phyloP scores from a whole-genome alignment of 768 basidiomycete genomes.

The Boletus coccyginus region DNA sequence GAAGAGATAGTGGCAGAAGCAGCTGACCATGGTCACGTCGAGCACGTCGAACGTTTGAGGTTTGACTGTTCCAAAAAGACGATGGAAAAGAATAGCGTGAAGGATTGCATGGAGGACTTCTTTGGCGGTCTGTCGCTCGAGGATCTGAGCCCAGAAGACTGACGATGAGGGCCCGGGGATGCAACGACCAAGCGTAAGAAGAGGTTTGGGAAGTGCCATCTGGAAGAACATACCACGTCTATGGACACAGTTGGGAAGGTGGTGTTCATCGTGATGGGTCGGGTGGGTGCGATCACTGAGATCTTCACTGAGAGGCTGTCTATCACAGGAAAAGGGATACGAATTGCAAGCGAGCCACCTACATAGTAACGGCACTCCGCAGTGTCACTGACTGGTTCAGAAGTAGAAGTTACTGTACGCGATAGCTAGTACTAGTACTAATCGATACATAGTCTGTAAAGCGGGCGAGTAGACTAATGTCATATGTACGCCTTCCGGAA shows the following conservation, averaged over 20 bases:
- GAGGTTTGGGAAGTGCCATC: background rate
- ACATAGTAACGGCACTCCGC: too few species aligned
- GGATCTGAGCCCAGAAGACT: constrained; percentile 42
- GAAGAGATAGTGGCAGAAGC: background rate
- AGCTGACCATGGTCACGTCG: constrained; percentile 80
- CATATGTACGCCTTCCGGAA: background rate
- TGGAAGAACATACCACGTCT: constrained; percentile 24
- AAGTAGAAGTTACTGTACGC: too few species aligned
- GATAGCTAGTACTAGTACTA: too few species aligned
- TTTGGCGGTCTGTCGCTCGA: constrained; percentile 69
- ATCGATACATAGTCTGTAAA: too few species aligned
- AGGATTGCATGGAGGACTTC: constrained; percentile 74
- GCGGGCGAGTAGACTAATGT: too few species aligned
- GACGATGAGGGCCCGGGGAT: too few species aligned
- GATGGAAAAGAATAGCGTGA: constrained; percentile 82
- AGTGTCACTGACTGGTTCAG: too few species aligned
- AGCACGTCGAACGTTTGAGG: constrained; percentile 76
- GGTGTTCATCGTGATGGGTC: constrained; percentile 21
- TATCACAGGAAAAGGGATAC: too few species aligned
- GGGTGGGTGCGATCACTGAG: background rate
- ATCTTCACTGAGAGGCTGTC: too few species aligned
- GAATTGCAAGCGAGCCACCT: too few species aligned
- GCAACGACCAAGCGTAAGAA: background rate
- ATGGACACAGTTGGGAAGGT: constrained; percentile 29
- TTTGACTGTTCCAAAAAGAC: constrained; percentile 76